Percentiles rank a stretch among this genome's conserved stretches.
phyloP scores from a whole-genome alignment of 495 filamentous ascomycete genomes.

The Patellaria atrata region DNA sequence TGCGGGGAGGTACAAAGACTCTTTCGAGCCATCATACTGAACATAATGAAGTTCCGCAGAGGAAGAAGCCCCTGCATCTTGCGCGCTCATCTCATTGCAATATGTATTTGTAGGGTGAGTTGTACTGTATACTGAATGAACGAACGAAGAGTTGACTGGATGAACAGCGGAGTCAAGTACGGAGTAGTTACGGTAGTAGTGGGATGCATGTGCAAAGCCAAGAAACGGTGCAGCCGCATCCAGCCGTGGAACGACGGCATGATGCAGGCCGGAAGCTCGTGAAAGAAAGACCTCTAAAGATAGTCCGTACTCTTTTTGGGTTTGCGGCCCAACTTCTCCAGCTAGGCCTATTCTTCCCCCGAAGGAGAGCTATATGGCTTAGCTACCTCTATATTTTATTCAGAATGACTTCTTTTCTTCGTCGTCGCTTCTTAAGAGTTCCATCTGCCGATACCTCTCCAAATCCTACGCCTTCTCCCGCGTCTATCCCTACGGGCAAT shows the following conservation, averaged over 20 bases:
- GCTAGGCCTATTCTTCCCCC: too few relatives aligned
- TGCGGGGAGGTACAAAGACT: constrained; percentile 65
- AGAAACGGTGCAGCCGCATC: neutral
- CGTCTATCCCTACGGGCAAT: too few relatives aligned
- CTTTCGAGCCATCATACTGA: constrained; percentile 66
- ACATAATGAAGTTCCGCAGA: constrained; percentile 53
- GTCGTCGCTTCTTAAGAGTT: constrained; percentile 20
- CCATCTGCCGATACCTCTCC: constrained; percentile 5
- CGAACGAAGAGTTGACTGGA: too few relatives aligned
- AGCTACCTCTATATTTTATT: too few relatives aligned
- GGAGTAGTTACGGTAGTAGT: neutral
- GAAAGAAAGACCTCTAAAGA: neutral
- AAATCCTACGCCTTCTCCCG: constrained; percentile 11
- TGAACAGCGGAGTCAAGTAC: neutral
- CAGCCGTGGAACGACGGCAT: neutral
- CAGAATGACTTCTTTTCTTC: constrained; percentile 27
- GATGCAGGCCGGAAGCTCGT: neutral
- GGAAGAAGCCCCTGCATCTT: constrained; percentile 3
- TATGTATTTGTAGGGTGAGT: neutral
- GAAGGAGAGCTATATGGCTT: too few relatives aligned
- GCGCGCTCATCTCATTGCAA: constrained; percentile 17
- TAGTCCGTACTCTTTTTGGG: neutral
- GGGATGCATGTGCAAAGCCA: constrained; percentile 1
- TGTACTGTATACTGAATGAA: too few relatives aligned
- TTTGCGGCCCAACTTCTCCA: neutral